phyloP scores from a whole-genome alignment of 2,329 filamentous ascomycete species.

The Tricladium varicosporioides region DNA sequence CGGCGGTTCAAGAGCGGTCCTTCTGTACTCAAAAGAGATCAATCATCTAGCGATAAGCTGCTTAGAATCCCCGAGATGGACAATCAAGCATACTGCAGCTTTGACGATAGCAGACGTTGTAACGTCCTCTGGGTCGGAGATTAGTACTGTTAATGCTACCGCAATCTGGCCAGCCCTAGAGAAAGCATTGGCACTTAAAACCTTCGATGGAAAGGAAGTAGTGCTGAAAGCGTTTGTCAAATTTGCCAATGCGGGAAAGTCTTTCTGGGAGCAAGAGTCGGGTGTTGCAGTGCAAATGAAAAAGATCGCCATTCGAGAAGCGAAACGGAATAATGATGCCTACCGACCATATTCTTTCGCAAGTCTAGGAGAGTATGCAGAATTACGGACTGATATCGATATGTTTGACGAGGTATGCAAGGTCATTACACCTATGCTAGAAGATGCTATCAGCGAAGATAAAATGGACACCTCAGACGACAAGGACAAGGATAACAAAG shows the following conservation, averaged over 20 bases:
- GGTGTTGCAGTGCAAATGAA: slow-evolving; percentile 63
- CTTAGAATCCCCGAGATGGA: slow-evolving; percentile 81
- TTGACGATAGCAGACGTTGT: slow-evolving; percentile 75
- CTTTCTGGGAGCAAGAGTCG: slow-evolving; percentile 53
- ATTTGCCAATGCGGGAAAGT: slow-evolving; percentile 66
- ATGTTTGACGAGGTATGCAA: slow-evolving; percentile 65
- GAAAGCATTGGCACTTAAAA: slow-evolving; percentile 80
- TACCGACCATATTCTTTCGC: slow-evolving; percentile 77
- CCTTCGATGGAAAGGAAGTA: slow-evolving; percentile 87
- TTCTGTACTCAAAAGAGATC: slow-evolving; percentile 84
- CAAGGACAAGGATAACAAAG: slow-evolving; percentile 26
- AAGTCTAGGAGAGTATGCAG: slow-evolving; percentile 71
- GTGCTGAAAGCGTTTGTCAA: slow-evolving; percentile 76
- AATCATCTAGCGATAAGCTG: slow-evolving; percentile 63
- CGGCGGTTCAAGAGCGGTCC: slow-evolving; percentile 76
- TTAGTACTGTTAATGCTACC: slow-evolving; percentile 58
- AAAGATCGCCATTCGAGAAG: slow-evolving; percentile 81
- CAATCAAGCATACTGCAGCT: slow-evolving; percentile 83
- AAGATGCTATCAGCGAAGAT: slow-evolving; percentile 56
- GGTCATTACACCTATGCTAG: slow-evolving; percentile 62
- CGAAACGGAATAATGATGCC: slow-evolving; percentile 82
- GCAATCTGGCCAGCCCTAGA: slow-evolving; percentile 81
- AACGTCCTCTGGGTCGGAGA: slow-evolving; percentile 60
- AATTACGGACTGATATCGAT: slow-evolving; percentile 65
- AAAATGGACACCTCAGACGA: slow-evolving; percentile 55